Evolutionary conservation across 371 early-diverging fungal genomes (phyloP), one percentile per base, ranked within the genome.

Genomic region (Nosema muscidifuracis): DNA sequence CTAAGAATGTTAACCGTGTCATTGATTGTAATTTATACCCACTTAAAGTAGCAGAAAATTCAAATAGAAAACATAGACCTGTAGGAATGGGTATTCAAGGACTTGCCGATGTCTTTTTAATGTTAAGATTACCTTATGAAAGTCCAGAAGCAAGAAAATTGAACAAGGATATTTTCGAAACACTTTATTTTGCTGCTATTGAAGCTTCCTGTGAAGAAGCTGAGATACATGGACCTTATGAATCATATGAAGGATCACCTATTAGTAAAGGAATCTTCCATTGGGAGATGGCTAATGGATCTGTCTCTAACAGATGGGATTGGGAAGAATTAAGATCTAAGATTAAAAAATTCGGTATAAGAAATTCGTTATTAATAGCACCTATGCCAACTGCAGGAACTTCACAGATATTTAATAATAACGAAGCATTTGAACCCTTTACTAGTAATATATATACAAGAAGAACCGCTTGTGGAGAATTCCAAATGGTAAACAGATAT

Each of bases 331-430:
- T 98, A 33, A 87, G 93, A 34, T 85, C 83, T n/a, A 85, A 87
- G 65, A 92, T 98, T 66, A 87, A 87, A 31, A 74, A 89, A 78
- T 85, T 88, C 77, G 99, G 99, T 72, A 89, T 94, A 18, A 89
- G 97, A 65, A 98, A 98, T 86, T 92, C 92, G 16, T 85, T 97
- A n/a, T 84, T 96, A 22, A 87, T 95, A 2, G 95, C 97, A 6
- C 95, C 94, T 2, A 98, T 98, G 99, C 99, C 99, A 12, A 98
- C 99, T 0, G 97, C 99, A 1, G 91, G 91, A 15, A 98, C 99
- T 2, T 93, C 94, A 18, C 97, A 97, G 83, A 94, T 98, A 65
- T 87, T 95, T 50, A 97, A 97, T 28, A 92, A 89, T 86, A 96
- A 93, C 82, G 99, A 98, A 85, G 92, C 94, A 82, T 94, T 95